These are phyloP conservation scores for Saccharum spontaneum DNA, from an alignment of 176 grass and related monocot species.

Conservation along the genomic window DNA sequence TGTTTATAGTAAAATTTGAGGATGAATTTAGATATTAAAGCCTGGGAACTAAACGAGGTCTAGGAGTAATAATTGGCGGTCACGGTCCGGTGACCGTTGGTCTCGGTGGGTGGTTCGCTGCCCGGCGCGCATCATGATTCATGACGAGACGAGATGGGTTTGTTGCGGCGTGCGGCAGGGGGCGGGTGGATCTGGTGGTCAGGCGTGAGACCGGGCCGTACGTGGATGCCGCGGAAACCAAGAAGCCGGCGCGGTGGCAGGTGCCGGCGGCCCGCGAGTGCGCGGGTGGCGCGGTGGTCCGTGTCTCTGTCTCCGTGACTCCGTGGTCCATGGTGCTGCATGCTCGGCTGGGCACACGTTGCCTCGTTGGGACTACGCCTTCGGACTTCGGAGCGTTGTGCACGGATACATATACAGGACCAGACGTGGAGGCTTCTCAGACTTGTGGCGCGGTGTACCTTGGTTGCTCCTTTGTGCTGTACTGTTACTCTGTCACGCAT, in stretches of 20 bases:
- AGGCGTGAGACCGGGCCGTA: background rate
- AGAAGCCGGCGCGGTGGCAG: background rate
- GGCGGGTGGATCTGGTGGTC: background rate
- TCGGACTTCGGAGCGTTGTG: background rate
- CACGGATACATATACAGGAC: background rate
- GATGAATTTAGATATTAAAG: too few relatives aligned
- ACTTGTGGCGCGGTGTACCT: background rate
- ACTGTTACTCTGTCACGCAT: too few relatives aligned
- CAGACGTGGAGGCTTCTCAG: background rate
- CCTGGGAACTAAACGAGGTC: too few relatives aligned
- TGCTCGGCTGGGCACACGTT: background rate
- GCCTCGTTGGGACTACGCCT: background rate
- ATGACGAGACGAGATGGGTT: background rate
- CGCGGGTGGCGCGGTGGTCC: background rate
- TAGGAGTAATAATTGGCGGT: background rate
- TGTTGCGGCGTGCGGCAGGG: background rate
- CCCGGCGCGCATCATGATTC: background rate
- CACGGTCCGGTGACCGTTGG: background rate
- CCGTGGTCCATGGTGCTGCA: background rate
- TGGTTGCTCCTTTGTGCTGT: background rate
- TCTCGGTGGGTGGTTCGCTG: background rate
- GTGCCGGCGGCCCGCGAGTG: background rate
- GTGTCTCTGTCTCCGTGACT: background rate
- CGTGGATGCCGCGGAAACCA: conserved; percentile 32
- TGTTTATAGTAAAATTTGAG: too few relatives aligned